Conservation (phyloP, 768 basidiomycete species). For the Auriscalpium vulgare region DNA sequence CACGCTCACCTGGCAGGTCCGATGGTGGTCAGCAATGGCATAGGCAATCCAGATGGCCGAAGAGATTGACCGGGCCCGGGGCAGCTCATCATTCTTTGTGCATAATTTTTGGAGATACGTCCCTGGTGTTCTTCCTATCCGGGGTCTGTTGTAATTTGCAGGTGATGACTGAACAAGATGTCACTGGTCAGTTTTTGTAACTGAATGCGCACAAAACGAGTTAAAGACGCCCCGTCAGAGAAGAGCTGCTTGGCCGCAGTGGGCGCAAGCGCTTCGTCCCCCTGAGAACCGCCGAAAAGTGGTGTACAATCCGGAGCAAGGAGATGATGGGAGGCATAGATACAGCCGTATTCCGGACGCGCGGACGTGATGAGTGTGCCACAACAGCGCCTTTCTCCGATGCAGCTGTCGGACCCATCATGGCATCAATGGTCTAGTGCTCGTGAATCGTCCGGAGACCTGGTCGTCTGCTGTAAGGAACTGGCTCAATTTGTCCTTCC, state of each 20-base stretch:
- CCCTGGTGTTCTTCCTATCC: too few relatives aligned
- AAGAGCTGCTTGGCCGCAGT: neutral
- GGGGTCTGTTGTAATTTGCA: too few relatives aligned
- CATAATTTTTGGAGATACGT: too few relatives aligned
- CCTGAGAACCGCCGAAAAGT: neutral
- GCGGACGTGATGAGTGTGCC: neutral
- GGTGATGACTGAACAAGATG: too few relatives aligned
- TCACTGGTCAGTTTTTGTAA: neutral
- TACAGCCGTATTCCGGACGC: neutral
- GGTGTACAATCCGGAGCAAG: neutral
- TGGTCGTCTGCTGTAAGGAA: slow-evolving; percentile 8
- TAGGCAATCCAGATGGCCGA: too few relatives aligned
- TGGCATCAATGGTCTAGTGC: neutral
- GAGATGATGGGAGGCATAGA: neutral
- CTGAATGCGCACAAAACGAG: neutral
- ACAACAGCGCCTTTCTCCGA: neutral
- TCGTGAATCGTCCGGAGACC: neutral
- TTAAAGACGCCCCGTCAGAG: neutral
- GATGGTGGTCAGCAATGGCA: too few relatives aligned
- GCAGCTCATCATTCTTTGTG: too few relatives aligned
- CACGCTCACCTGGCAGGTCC: too few relatives aligned
- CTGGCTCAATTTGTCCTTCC: slow-evolving; percentile 15
- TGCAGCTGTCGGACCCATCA: neutral
- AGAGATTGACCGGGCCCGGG: too few relatives aligned
- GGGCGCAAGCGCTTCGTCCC: neutral